Evolutionary conservation across 1,284 basidiomycete genomes (phyloP), one percentile per base, ranked within the genome.

Genomic region (Taiwanofungus camphoratus): DNA sequence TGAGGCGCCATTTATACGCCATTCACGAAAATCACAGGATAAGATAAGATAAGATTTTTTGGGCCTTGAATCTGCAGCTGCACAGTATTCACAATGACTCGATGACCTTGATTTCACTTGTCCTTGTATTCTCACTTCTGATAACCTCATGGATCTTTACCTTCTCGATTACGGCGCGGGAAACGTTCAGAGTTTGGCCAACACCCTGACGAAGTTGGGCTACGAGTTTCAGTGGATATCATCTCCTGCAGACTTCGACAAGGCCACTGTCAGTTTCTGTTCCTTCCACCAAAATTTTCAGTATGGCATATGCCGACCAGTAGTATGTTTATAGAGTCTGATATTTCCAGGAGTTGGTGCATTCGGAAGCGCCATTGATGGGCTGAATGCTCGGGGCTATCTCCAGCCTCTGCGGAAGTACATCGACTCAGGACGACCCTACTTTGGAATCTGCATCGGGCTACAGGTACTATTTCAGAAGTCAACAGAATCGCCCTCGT

Each of bases 331-430:
- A 41, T 54, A 98, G 95, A 87, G 84, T 66, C 82, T 99, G 58
- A 76, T 99, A 56, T 99, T 99, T 63, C 96, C 96, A 38, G 96
- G 96, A n/a, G 96, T 99, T 33, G 96, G 96, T 20, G 81, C 92
- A 5, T 99, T 98, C 62, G 85, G 87, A 42, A 83, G 86, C 32
- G 96, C 95, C 7, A 84, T 97, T 56, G 71, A 77, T 40, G 84
- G 87, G 44, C 80, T 99, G 36, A 66, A 72, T 32, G 62, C 73
- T 13, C 82, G 84, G 52, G 91, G 88, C 26, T 79, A 94, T 46
- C 73, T 87, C 24, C 79, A 89, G 53, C 92, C 92, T 26, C 73
- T 99, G 41, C 79, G 77, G 48, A 65, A 76, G 41, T 99, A 98
- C 67, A 86, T 99, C 54, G 68, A 70, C 16, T 92, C 90, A 11